Evolutionary conservation across 352 stramenopile species (phyloP).

Genomic region (Thalassiosira mediterranea): DNA sequence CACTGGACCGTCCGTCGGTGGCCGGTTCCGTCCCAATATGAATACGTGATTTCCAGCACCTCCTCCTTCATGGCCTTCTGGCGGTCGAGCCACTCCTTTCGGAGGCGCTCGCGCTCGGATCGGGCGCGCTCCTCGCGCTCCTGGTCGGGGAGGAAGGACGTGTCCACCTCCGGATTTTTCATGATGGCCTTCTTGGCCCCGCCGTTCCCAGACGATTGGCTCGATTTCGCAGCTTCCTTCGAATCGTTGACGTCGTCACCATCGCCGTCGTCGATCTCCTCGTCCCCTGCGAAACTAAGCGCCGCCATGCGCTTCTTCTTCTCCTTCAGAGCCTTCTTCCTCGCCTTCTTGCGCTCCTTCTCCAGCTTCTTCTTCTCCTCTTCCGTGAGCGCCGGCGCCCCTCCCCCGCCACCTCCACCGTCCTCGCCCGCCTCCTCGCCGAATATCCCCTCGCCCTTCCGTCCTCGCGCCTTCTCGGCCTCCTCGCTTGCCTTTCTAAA

Average conservation of each 20-base stretch:
- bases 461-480: conserved; percentile 63
- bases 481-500: conserved; percentile 88
- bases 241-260: conserved; percentile 43
- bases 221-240: conserved; percentile 1
- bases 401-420: neutral
- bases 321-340: conserved; percentile 82
- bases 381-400: conserved; percentile 20
- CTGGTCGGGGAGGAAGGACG: conserved; percentile 93
- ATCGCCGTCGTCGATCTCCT: conserved; percentile 75
- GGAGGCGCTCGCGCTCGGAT: conserved; percentile 86
- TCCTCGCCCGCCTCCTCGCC: conserved; percentile 18
- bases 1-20: conserved; percentile 92
- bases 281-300: conserved; percentile 80
- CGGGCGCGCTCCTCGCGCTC: conserved; percentile 88
- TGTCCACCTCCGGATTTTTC: conserved; percentile 93
- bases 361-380: conserved; percentile 46
- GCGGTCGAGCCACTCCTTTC: conserved; percentile 90
- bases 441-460: conserved; percentile 19
- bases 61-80: conserved; percentile 95
- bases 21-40: conserved; percentile 97
- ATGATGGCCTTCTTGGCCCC: conserved; percentile 87
- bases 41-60: conserved; percentile 95
- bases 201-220: conserved; percentile 22
- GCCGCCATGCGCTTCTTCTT: conserved; percentile 82
- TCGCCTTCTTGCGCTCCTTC: conserved; percentile 77